Evolutionary conservation across 2,329 filamentous ascomycete species (phyloP).

Genomic region (Diplodia sapinea): DNA sequence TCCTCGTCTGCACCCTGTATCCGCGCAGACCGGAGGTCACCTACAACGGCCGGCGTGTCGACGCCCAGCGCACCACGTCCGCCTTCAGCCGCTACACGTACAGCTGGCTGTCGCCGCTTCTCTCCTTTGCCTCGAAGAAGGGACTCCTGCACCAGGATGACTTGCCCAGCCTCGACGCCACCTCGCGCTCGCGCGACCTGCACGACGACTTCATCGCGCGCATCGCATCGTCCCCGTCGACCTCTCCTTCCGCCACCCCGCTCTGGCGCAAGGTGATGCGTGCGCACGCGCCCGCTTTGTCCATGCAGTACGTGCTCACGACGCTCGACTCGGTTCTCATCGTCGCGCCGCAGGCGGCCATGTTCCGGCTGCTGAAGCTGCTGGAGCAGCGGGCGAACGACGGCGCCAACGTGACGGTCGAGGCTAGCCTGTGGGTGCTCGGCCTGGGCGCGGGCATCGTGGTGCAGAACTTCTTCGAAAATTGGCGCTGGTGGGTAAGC

Average conservation of each 20-base stretch:
- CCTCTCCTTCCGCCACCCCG: conserved; percentile 39
- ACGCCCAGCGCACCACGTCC: conserved; percentile 66
- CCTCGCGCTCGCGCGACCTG: conserved; percentile 31
- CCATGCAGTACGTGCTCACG: conserved; percentile 65
- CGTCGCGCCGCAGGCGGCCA: conserved; percentile 72
- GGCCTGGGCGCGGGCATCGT: conserved; percentile 64
- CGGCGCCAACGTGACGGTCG: conserved; percentile 55
- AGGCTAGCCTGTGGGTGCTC: conserved; percentile 72
- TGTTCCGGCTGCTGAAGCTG: conserved; percentile 68
- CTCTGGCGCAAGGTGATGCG: conserved; percentile 67
- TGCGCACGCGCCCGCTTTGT: conserved; percentile 63
- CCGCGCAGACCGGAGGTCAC: conserved; percentile 24
- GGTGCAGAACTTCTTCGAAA: conserved; percentile 30
- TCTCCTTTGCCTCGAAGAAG: conserved; percentile 44
- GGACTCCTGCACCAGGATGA: conserved; percentile 22
- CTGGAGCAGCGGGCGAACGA: conserved; percentile 60
- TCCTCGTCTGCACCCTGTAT: conserved; percentile 17
- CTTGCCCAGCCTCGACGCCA: conserved; percentile 32
- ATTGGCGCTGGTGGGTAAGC: conserved; percentile 64
- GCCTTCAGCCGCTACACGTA: conserved; percentile 69
- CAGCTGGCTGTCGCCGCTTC: conserved; percentile 64
- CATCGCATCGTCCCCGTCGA: not conserved
- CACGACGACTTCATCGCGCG: conserved; percentile 32
- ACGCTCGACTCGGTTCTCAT: conserved; percentile 63
- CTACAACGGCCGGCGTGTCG: conserved; percentile 53